Evolutionary conservation across 768 basidiomycete genomes (phyloP).

Genomic region (Podaxis rugospora): DNA sequence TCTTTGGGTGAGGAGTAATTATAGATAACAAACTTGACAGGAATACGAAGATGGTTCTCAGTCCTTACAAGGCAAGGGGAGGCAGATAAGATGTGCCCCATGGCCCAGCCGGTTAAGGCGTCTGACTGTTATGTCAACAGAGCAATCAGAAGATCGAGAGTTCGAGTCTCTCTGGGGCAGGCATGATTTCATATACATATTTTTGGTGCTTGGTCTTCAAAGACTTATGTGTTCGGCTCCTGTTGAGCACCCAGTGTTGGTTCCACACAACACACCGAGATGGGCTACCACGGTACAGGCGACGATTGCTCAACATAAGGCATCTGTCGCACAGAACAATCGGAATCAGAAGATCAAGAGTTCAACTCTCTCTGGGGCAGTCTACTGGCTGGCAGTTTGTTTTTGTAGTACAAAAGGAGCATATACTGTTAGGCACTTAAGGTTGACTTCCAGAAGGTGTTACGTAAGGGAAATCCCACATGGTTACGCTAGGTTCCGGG

Average conservation of each 20-base stretch:
- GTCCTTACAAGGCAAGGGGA: neutral
- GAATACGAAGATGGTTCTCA: neutral
- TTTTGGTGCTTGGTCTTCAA: too few relatives aligned
- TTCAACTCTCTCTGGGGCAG: neutral
- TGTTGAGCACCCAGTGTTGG: too few relatives aligned
- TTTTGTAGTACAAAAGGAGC: too few relatives aligned
- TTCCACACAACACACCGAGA: too few relatives aligned
- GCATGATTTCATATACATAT: neutral
- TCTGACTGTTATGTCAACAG: constrained; percentile 5
- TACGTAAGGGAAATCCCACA: too few relatives aligned
- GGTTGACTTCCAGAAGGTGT: too few relatives aligned
- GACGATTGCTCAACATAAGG: neutral
- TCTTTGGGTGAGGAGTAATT: neutral
- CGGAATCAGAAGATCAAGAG: neutral
- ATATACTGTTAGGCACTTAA: too few relatives aligned
- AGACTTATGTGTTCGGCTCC: too few relatives aligned
- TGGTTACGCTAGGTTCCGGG: too few relatives aligned
- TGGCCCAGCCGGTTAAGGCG: constrained; percentile 12
- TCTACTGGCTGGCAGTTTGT: too few relatives aligned
- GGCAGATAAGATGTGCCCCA: neutral
- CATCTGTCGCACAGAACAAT: constrained; percentile 2
- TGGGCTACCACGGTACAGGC: too few relatives aligned
- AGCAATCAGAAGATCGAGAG: constrained; percentile 9
- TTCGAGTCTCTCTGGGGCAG: constrained; percentile 9
- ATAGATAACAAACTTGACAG: neutral